Base-by-base conservation (phyloP, 768 basidiomycete genomes). In the Kondoa subrosea region DNA sequence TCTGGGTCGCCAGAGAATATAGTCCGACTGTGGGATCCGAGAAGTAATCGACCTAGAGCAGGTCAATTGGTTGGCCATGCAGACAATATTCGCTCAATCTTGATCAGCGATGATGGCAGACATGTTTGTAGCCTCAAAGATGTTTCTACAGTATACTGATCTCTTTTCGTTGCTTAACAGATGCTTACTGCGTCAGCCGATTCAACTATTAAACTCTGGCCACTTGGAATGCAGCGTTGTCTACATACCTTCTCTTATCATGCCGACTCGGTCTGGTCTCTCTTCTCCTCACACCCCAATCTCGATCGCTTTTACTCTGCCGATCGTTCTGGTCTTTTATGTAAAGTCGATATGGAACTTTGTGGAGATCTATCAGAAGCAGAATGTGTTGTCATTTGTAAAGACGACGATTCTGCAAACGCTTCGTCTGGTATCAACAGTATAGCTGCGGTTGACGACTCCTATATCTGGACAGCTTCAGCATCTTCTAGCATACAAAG, bases 181-280 rank as follows among this genome's bases (percentile, higher is more conserved):
- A 50, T 50, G 68, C 62, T 73, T 17, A 71, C 73, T 0, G 73
- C 68, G 3, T 72, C 67, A 32, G 69, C 65, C n/a, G 62, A 71
- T 80, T 79, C 89, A 12, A 90, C 89, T 1, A 83, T 90, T 76
- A 96, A 93, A 76, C 82, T 97, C 31, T 99, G 95, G 95, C 96
- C 92, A 0, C 81, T 96, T 21, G 78, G 89, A 0, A 79, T 79
- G 17, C 91, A 96, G 75, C 83, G 88, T 14, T 93, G 91, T 74
- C 78, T 99, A 17, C 91, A 99, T 74, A 97, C 93, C 1, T 99
- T 96, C 79, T 88, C 89, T 0, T 87, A 96, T 74, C 93, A 97
- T 76, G 85, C 88, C 16, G 90, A 92, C 69, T 67, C 72, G 16
- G 91, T 96, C 59, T 97, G 95, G 93, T 86, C 92, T 0, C 80